Evolutionary conservation across 2,329 filamentous ascomycete species (phyloP), one percentile per base, ranked within the genome.

Genomic region (Pseudocercospora macadamiae): DNA sequence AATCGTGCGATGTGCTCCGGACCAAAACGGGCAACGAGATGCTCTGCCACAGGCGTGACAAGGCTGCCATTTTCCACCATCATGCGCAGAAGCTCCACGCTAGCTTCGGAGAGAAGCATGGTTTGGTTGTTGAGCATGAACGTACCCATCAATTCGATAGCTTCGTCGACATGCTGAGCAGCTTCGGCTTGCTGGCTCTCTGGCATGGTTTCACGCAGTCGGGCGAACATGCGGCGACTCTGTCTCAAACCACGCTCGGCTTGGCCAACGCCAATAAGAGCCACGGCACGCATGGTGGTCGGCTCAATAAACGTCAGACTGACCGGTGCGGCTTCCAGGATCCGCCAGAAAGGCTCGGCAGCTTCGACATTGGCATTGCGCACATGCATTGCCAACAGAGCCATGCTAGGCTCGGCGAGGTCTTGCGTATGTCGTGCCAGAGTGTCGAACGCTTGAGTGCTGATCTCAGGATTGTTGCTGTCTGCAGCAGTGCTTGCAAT

Each of bases 231-330:
- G 70, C 87, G 81, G 67, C 95, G 90, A 8, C 90, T 88, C 72
- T 95, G 86, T 10, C 82, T 80, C 59, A 97, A 77, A 51, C 89
- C 95, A 70, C 93, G 90, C n/a, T 88, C 86, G 49, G 93, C 84
- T 69, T 92, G 88, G 39, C 92, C 91, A 63, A 90, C 91, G 54
- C 90, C 89, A 71, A 97, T 89, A 74, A 97, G 81, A 48, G 92
- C 91, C 57, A 96, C 86, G 12, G 90, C 86, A 70, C 93, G 96
- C 91, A 97, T 96, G 57, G 90, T 86, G 10, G 91, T 89, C 21
- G 92, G 90, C 77, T 96, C 92, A 62, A 96, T 89, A 74, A 96
- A 88, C 30, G 86, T 82, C 52, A 82, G 79, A 69, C 85, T 81
- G 59, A 86, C 82, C 2, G 86, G 82, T 36, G 80, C 83, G 63